Evolutionary conservation across 306 rosid species (phyloP), one percentile per base, ranked within the genome.

Genomic region (Trifolium fragiferum): DNA sequence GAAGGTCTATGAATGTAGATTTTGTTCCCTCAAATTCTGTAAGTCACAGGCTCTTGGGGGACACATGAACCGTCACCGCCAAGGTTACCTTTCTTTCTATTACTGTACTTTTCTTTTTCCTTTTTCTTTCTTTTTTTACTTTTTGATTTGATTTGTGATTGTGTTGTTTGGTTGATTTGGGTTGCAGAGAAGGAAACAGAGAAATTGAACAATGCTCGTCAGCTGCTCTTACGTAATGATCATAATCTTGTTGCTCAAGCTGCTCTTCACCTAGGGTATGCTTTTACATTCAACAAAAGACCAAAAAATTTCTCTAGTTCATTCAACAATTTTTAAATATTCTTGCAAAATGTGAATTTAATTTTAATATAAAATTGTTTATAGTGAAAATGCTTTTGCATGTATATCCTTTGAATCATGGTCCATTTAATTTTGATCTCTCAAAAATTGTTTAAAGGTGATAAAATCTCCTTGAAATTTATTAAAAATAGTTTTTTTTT

Each of bases 21-120:
- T 94, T 86, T 94, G 99, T 87, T 94, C 96, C 88, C 99, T 92
- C 72, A 94, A 92, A 89, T 94, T 94, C 89, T 94, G 97, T 89
- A 94, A 94, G 70, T 94, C 97, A 55, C 99, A 94, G 89, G 99
- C 99, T 66, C 97, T 94, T 25, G 99, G 99, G 72, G 99, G 99
- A 80, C 99, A 94, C 88, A 94, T 94, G 99, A 94, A 94, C 86
- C 98, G 98, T 81, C 98, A 94, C 77, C 96, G 98, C 77, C 98
- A 93, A 93, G 98, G 98, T 86, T 57, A 11, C 3, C 6, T 57
- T 2, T 5, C 33, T 55, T 21, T 30, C 21, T 11, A 20, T 7
- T 82, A 67, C 79, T 74, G 64, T 13, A 20, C 16, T 47, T 72
- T 32, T 38, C 37, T 32, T 32, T 32, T 25, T 3, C 11, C 5